A percentile compares a stretch with the other conserved stretches of the same genome.
Conservation (phyloP, 2,329 filamentous ascomycete species). For the Talaromyces albobiverticillius region DNA sequence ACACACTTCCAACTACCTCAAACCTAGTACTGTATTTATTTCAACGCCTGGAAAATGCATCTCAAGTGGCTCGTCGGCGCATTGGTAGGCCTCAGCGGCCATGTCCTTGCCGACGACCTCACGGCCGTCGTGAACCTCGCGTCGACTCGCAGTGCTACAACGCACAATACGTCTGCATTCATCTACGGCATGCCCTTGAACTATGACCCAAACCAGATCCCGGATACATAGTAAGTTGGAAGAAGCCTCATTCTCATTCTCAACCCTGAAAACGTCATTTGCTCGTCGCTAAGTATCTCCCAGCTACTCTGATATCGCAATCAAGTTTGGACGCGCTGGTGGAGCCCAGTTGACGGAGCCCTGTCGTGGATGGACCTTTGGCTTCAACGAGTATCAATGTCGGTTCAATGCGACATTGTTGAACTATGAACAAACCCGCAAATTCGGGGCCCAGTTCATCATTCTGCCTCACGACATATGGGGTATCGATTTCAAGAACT, state of each 20-base stretch:
- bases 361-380: slow-evolving; percentile 40
- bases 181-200: slow-evolving; percentile 45
- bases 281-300: neutral
- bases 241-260: too few relatives aligned
- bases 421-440: slow-evolving; percentile 45
- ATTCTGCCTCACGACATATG: slow-evolving; percentile 47
- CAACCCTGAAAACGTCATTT: too few relatives aligned
- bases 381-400: slow-evolving; percentile 29
- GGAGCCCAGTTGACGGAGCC: slow-evolving; percentile 18
- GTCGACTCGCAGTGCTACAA: neutral
- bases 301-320: neutral
- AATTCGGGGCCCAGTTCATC: slow-evolving; percentile 45
- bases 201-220: slow-evolving; percentile 31
- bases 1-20: too few relatives aligned
- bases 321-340: neutral
- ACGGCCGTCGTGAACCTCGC: neutral
- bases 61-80: too few relatives aligned
- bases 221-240: slow-evolving; percentile 19
- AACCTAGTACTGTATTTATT: too few relatives aligned
- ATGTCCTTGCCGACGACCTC: too few relatives aligned
- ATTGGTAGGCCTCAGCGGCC: too few relatives aligned
- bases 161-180: slow-evolving; percentile 40
- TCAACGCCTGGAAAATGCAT: too few relatives aligned
- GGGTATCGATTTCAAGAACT: slow-evolving; percentile 47
- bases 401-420: slow-evolving; percentile 45